Percentiles rank a stretch among this genome's conserved stretches.
phyloP scores from a whole-genome alignment of 2,329 filamentous ascomycete species.

The Cryphonectria naterciae region DNA sequence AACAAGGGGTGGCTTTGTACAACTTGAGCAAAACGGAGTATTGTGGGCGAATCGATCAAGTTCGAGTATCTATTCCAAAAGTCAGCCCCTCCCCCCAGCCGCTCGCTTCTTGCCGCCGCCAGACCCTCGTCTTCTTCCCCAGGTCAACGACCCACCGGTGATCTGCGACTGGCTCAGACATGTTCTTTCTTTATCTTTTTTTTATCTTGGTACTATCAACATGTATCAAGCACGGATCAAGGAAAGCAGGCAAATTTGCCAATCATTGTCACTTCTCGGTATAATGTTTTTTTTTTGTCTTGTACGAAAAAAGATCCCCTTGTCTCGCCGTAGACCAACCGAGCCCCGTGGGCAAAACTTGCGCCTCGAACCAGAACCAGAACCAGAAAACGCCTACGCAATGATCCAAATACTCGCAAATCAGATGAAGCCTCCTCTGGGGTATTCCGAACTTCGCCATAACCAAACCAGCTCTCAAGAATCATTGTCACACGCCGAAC shows the following conservation, averaged over 20 bases:
- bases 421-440: not conserved
- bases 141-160: not conserved
- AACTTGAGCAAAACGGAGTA: not conserved
- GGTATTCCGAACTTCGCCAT: not conserved
- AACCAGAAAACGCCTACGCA: conserved; percentile 3
- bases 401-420: not conserved
- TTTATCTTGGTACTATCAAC: not conserved
- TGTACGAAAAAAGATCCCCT: not conserved
- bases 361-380: not conserved
- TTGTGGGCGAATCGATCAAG: not conserved
- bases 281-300: conserved; percentile 11
- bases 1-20: not conserved
- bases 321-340: not conserved
- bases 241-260: no score
- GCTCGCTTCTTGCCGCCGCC: not conserved
- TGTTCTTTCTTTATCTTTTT: not conserved
- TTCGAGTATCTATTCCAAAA: not conserved
- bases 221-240: not conserved
- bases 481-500: not conserved
- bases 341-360: no score
- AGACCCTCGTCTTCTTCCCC: not conserved
- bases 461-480: not conserved
- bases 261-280: conserved; percentile 11
- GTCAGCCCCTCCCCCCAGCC: not conserved
- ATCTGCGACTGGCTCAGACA: not conserved